phyloP scores from a whole-genome alignment of 345 rosid genomes.

The Gynandropsis gynandra region DNA sequence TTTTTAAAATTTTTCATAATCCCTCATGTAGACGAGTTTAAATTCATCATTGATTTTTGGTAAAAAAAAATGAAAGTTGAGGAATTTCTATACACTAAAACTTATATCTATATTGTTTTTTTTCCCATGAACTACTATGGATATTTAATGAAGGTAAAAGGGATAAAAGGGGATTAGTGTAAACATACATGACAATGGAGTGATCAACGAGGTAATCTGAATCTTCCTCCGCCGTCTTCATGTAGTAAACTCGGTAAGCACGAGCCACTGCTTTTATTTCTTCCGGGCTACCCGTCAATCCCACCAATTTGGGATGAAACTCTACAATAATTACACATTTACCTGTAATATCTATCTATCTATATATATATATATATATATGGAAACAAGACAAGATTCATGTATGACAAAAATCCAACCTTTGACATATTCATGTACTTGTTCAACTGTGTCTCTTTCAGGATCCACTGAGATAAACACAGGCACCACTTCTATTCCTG shows the following conservation, averaged over 20 bases:
- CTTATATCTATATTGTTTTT: too few species aligned
- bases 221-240: conserved; percentile 95
- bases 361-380: too few species aligned
- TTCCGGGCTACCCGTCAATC: conserved; percentile 75
- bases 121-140: too few species aligned
- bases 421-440: conserved; percentile 86
- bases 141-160: too few species aligned
- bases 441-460: conserved; percentile 89
- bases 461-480: conserved; percentile 95
- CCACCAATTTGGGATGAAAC: conserved; percentile 80
- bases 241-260: conserved; percentile 86
- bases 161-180: conserved; percentile 4
- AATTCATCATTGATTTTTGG: too few species aligned
- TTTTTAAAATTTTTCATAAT: too few species aligned
- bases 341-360: conserved; percentile 4
- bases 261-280: conserved; percentile 82
- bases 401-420: conserved; percentile 38
- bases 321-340: too few species aligned
- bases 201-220: conserved; percentile 98
- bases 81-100: too few species aligned
- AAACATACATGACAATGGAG: conserved; percentile 84
- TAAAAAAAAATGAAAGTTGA: too few species aligned
- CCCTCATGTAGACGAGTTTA: too few species aligned
- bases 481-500: conserved; percentile 65
- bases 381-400: too few species aligned